Base-by-base conservation (phyloP, 2,329 filamentous ascomycete species). In the Didymosphaeria variabile region DNA sequence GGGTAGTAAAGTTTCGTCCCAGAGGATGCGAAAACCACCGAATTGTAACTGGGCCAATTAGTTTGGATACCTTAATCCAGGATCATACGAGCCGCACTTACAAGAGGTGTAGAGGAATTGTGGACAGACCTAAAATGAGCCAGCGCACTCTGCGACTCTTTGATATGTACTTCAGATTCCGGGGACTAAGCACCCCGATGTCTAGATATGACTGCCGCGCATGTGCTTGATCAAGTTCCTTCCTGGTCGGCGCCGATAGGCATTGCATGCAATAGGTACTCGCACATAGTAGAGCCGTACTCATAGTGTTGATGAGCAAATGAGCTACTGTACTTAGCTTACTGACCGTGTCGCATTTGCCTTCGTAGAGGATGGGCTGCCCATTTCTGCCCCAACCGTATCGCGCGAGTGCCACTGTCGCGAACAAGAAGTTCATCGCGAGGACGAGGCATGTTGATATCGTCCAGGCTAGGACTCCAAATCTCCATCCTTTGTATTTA, bases 181-280 rank as follows among this genome's bases (percentile, higher is more conserved):
- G 21, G 1, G 26, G 7, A 32, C 52, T 46, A 10, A 44, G 40
- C 15, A 55, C 29, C 13, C 52, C 38, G 32, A 55, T 34, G 31
- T 55, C 52, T 21, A 55, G 26, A 38, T 38, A 55, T 17, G 21
- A 32, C 23, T 44, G 29, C 26, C 26, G 12, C 36, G 38, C 19
- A n/a, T 55, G 52, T 23, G 52, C 40, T 17, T 21, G 21, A 42
- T 55, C 52, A 8, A 55, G 15, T 19, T 55, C 52, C 21, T 45
- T 12, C 19, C 52, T 42, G 7, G 52, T 55, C 9, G 52, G 52
- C 13, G 52, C 52, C n/a, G 29, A 40, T 5, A 55, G 26, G 10
- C 40, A 44, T 26, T 55, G 52, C 40, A 55, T 55, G n/a, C 38
- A 55, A 31, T 55, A 55, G 36, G 15, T 45, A 17, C 36, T 44